These are phyloP conservation scores for Fraxinus nigra DNA, from an alignment of 305 asterid species.

Conservation along the genomic window DNA sequence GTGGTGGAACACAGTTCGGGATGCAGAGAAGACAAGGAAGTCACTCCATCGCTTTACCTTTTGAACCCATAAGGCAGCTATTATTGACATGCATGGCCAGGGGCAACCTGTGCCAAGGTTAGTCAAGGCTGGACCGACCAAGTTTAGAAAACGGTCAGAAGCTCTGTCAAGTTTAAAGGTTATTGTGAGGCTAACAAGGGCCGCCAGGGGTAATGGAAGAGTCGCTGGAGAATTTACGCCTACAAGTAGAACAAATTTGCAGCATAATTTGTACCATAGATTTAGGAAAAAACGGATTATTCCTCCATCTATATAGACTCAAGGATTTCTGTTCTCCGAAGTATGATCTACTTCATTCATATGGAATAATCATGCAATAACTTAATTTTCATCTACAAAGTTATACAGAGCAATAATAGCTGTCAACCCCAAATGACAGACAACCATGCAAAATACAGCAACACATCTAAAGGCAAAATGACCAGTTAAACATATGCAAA, in stretches of 20 bases:
- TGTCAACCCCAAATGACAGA: conserved; percentile 14
- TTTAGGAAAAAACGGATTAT: background rate
- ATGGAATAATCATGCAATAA: conserved; percentile 7
- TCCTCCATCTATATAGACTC: background rate
- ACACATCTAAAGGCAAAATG: conserved; percentile 5
- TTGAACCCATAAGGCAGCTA: conserved; percentile 82
- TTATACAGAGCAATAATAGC: background rate
- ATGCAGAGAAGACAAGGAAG: conserved; percentile 77
- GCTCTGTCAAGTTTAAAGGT: conserved; percentile 77
- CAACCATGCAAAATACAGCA: conserved; percentile 6
- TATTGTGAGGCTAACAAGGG: conserved; percentile 83
- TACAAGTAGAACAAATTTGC: conserved; percentile 34
- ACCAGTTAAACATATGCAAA: conserved; percentile 16
- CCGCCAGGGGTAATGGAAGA: conserved; percentile 89
- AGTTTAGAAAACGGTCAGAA: conserved; percentile 58
- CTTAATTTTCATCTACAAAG: background rate
- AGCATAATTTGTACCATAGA: conserved; percentile 12
- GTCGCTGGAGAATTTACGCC: conserved; percentile 67
- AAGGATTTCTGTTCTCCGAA: conserved; percentile 1
- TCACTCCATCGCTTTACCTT: conserved; percentile 97
- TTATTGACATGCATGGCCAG: conserved; percentile 95
- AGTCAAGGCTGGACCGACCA: conserved; percentile 70
- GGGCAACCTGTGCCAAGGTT: conserved; percentile 86
- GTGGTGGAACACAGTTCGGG: conserved; percentile 87
- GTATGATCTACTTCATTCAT: background rate